Evolutionary conservation across 2,329 filamentous ascomycete species (phyloP).

Genomic region (Trichoderma aggressivum): DNA sequence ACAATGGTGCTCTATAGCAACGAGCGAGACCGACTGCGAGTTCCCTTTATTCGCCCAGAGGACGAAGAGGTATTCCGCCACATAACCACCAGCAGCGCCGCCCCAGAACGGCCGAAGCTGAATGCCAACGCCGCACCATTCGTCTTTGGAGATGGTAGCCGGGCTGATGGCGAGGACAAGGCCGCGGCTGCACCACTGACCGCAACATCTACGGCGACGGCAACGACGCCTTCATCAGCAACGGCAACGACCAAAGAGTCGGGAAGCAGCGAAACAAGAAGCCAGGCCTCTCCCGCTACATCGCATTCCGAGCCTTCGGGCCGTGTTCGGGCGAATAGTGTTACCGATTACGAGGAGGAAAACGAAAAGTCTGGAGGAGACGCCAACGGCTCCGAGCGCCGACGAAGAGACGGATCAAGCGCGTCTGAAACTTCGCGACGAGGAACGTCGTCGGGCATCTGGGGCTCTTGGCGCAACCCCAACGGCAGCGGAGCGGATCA

Average conservation of each 20-base stretch:
- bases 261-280: conserved; percentile 5
- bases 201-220: conserved; percentile 18
- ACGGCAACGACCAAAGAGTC: conserved; percentile 30
- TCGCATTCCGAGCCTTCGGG: conserved; percentile 32
- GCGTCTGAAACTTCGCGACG: conserved; percentile 37
- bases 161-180: conserved; percentile 22
- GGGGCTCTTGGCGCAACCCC: conserved; percentile 68
- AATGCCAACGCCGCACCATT: conserved; percentile 51
- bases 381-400: conserved; percentile 24
- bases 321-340: conserved; percentile 31
- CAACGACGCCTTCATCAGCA: conserved; percentile 19
- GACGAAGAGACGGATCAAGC: conserved; percentile 29
- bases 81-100: conserved; percentile 61
- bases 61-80: conserved; percentile 77
- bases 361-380: conserved; percentile 36
- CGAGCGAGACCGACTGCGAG: conserved; percentile 79
- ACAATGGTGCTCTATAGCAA: conserved; percentile 83
- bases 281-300: conserved; percentile 28
- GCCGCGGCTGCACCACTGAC: background rate
- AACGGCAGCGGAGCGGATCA: conserved; percentile 48
- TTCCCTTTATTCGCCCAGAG: conserved; percentile 90
- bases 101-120: conserved; percentile 54
- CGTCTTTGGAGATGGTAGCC: conserved; percentile 35
- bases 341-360: conserved; percentile 45
- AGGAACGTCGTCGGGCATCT: conserved; percentile 56